Conservation (phyloP, 768 basidiomycete genomes). For the Bullera alba region DNA sequence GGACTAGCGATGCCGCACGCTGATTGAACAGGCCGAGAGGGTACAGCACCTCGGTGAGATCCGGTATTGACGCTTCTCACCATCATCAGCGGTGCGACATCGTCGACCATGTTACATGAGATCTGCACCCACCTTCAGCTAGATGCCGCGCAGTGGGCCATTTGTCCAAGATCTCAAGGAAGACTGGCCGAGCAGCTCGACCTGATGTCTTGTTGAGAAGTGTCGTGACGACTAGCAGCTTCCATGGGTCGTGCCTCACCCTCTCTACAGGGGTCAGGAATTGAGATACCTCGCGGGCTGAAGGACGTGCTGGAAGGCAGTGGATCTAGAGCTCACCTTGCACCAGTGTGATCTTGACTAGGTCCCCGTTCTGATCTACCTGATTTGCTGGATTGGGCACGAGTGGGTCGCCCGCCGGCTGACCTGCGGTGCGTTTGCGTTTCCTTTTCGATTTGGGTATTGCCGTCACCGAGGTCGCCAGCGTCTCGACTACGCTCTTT, state of each 20-base stretch:
- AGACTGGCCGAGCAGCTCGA: slow-evolving; percentile 59
- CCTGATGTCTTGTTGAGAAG: slow-evolving; percentile 67
- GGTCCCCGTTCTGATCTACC: no score
- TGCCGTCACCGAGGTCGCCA: no score
- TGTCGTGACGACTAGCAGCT: slow-evolving; percentile 60
- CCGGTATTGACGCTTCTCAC: slow-evolving; percentile 49
- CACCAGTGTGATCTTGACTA: slow-evolving; percentile 35
- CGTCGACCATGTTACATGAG: not conserved
- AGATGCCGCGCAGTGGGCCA: slow-evolving; percentile 60
- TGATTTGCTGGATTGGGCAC: no score
- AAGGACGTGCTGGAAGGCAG: not conserved
- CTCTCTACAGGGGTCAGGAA: slow-evolving; percentile 13
- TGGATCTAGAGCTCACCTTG: slow-evolving; percentile 33
- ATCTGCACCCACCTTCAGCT: slow-evolving; percentile 51
- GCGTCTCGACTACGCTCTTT: no score
- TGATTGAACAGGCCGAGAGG: slow-evolving; percentile 58
- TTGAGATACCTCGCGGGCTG: not conserved
- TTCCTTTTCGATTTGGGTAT: no score
- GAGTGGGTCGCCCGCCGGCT: no score
- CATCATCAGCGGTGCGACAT: not conserved
- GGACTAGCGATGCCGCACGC: slow-evolving; percentile 56
- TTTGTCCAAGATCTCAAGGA: slow-evolving; percentile 54
- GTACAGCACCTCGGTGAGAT: slow-evolving; percentile 51
- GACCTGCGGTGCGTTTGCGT: no score
- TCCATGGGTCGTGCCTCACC: slow-evolving; percentile 54